Evolutionary conservation across 495 filamentous ascomycete genomes (phyloP).

Genomic region (Xylaria grammica): DNA sequence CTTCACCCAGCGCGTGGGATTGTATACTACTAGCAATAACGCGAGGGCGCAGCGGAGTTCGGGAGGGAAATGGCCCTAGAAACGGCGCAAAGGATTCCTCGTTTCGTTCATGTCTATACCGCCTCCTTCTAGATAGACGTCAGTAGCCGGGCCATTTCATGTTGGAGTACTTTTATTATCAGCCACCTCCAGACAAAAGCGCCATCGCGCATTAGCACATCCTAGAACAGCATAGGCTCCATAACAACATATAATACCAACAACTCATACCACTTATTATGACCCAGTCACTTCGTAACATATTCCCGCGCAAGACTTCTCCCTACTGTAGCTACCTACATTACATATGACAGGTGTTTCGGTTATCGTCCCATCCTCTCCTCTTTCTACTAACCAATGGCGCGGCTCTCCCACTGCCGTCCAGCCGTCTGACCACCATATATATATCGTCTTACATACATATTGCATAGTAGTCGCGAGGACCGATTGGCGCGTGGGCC

Average conservation of each 20-base stretch:
- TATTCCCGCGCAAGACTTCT: not conserved
- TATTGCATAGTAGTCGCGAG: not conserved
- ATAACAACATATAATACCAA: not conserved
- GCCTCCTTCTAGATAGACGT: not conserved
- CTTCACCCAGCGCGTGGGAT: not conserved
- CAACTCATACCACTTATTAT: not conserved
- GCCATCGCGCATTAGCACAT: not conserved
- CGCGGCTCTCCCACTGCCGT: not conserved
- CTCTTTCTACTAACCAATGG: not conserved
- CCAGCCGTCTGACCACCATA: constrained; percentile 11
- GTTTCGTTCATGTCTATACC: constrained; percentile 13
- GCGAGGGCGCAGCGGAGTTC: constrained; percentile 9
- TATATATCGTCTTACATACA: constrained; percentile 7
- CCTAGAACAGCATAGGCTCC: not conserved
- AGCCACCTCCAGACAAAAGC: not conserved
- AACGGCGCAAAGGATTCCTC: constrained; percentile 17
- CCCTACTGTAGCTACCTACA: not conserved
- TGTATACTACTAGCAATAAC: constrained; percentile 12
- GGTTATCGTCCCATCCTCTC: not conserved
- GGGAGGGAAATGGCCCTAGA: not conserved
- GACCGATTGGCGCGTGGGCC: not conserved
- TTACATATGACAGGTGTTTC: not conserved
- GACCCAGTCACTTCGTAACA: not conserved
- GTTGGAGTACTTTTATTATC: not conserved
- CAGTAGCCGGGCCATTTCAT: not conserved